Conservation (phyloP, 2,329 filamentous ascomycete genomes). For the Hawksworthiomyces lignivorus region DNA sequence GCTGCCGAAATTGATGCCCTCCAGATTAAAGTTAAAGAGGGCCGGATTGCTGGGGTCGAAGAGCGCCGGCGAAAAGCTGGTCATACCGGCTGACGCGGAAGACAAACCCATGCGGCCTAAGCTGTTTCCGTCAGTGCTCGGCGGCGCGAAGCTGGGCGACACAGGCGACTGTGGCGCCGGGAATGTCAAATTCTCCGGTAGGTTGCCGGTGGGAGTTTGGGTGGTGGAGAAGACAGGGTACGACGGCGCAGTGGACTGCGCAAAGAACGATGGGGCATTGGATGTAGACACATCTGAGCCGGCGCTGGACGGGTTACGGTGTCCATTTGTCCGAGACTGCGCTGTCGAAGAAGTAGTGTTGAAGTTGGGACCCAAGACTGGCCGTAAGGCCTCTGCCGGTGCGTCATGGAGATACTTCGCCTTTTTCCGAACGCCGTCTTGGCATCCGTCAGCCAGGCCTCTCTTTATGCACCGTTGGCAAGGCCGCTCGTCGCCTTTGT, state of each 20-base stretch:
- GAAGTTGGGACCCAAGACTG: slow-evolving; percentile 68
- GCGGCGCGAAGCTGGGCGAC: slow-evolving; percentile 62
- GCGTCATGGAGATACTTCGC: slow-evolving; percentile 98
- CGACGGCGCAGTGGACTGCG: slow-evolving; percentile 35
- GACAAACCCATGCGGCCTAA: slow-evolving; percentile 41
- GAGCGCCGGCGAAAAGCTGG: slow-evolving; percentile 48
- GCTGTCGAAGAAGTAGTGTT: slow-evolving; percentile 45
- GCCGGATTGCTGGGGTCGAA: slow-evolving; percentile 91
- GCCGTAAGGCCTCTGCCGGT: slow-evolving; percentile 77
- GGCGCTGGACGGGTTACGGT: slow-evolving; percentile 38
- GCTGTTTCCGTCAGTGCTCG: slow-evolving; percentile 30
- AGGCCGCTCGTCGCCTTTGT: slow-evolving; percentile 81
- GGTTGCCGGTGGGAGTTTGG: slow-evolving; percentile 34
- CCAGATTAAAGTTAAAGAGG: slow-evolving; percentile 91
- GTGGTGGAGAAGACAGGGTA: slow-evolving; percentile 46
- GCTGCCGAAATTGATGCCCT: slow-evolving; percentile 90
- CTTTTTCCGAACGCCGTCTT: slow-evolving; percentile 96
- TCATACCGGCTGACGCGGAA: slow-evolving; percentile 42
- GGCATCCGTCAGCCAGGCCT: slow-evolving; percentile 81
- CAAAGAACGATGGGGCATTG: slow-evolving; percentile 35
- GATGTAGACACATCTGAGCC: slow-evolving; percentile 37
- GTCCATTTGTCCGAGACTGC: slow-evolving; percentile 34
- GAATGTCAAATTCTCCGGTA: slow-evolving; percentile 47
- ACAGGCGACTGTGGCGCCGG: slow-evolving; percentile 64
- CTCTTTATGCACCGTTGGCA: slow-evolving; percentile 93